phyloP scores from a whole-genome alignment of 768 basidiomycete genomes.

The Tricholomella constricta region DNA sequence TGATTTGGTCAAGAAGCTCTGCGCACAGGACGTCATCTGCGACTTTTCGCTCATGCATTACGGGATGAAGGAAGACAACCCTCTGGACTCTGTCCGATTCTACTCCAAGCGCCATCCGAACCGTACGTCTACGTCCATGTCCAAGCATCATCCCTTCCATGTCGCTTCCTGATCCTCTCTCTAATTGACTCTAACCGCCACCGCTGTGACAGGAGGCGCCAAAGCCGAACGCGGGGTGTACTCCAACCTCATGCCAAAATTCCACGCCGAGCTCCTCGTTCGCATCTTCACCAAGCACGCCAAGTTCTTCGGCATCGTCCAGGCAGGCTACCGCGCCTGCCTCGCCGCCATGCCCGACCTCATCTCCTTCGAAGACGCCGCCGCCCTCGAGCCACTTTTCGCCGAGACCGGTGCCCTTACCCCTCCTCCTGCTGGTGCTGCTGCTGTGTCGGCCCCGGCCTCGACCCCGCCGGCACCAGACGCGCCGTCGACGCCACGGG shows the following conservation, averaged over 20 bases:
- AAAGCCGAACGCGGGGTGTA: constrained; percentile 56
- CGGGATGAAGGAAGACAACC: constrained; percentile 72
- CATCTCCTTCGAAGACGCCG: background rate
- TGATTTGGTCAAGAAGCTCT: constrained; percentile 34
- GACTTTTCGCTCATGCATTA: constrained; percentile 70
- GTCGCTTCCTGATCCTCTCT: background rate
- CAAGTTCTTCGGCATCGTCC: constrained; percentile 59
- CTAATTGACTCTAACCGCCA: too few species aligned
- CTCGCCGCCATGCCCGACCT: constrained; percentile 27
- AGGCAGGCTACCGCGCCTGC: constrained; percentile 62
- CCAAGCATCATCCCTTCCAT: too few species aligned
- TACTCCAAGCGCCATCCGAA: constrained; percentile 67
- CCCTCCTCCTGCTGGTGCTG: background rate
- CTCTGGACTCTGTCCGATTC: constrained; percentile 69
- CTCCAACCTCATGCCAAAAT: constrained; percentile 62
- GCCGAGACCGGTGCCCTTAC: background rate
- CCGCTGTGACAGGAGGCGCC: constrained; percentile 51
- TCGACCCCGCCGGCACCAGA: constrained; percentile 39
- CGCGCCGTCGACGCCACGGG: constrained; percentile 30
- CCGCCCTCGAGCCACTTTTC: too few species aligned
- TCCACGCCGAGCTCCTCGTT: constrained; percentile 71
- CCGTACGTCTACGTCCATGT: constrained; percentile 37
- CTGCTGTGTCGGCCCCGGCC: constrained; percentile 6
- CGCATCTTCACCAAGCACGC: constrained; percentile 71
- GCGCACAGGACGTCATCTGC: constrained; percentile 59